Conservation (phyloP, 768 basidiomycete genomes). For the Russula abietina region DNA sequence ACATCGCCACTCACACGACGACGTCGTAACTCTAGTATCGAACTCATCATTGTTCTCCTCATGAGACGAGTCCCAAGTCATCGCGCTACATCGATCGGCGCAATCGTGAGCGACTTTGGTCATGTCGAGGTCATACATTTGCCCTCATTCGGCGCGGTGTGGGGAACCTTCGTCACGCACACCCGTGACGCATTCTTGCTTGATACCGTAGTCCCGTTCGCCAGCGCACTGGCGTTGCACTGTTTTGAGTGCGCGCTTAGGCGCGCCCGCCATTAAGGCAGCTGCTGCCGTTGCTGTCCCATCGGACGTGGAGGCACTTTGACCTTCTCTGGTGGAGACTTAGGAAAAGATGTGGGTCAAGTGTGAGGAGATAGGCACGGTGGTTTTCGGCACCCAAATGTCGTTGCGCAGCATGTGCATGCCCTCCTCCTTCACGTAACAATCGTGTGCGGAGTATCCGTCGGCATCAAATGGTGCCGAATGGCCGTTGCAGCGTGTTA, state of each 20-base stretch:
- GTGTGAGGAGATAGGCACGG: no score
- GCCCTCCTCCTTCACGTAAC: no score
- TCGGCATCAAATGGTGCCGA: no score
- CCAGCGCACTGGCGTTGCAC: constrained; percentile 80
- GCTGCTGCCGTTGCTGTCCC: constrained; percentile 43
- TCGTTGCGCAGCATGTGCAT: no score
- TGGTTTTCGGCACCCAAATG: no score
- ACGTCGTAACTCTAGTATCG: neutral
- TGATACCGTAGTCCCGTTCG: constrained; percentile 53
- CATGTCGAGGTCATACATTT: constrained; percentile 60
- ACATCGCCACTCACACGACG: constrained; percentile 3
- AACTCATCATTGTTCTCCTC: constrained; percentile 41
- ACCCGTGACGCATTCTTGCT: constrained; percentile 64
- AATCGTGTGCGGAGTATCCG: no score
- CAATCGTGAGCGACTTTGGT: constrained; percentile 79
- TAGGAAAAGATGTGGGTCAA: constrained; percentile 66
- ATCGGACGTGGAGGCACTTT: constrained; percentile 28
- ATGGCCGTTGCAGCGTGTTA: no score
- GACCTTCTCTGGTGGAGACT: constrained; percentile 39
- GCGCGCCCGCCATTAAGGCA: no score
- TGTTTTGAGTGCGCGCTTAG: constrained; percentile 76
- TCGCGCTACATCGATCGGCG: constrained; percentile 81
- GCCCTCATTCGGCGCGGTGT: constrained; percentile 61
- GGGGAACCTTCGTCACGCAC: constrained; percentile 71
- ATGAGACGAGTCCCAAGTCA: constrained; percentile 85